Evolutionary conservation across 139 green algal species (phyloP), one percentile per base, ranked within the genome.

Genomic region (Marvania coccoides): DNA sequence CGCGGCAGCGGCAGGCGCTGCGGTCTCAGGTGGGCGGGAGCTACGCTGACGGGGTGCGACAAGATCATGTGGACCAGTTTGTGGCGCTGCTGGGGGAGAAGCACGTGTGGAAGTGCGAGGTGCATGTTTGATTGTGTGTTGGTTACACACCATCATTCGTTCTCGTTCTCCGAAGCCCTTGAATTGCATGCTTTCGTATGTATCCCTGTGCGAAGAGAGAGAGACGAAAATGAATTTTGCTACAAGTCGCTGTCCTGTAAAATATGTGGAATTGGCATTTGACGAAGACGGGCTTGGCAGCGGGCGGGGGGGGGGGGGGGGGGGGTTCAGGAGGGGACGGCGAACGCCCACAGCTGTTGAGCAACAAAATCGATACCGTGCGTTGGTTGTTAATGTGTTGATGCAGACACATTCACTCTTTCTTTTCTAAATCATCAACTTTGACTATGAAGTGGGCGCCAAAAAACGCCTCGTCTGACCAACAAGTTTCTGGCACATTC

Each of bases 101-200:
- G 29, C 47, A 71, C 36, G 28, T 75, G 13, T 71, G 51, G 23
- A 58, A 29, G 28, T 71, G 47, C 60, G 9, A 26, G 29, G 57
- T 26, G 12, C 14, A 56, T 55, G 33, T 23, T 55, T 56, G 19
- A 51, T 28, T 28, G 42, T 51, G 19, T 19, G 19, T 51, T 51
- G 19, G 42, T 19, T 51, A 19, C 42, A 19, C 19, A n/a, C n/a
- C 42, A 28, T 19, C 19, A 19, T 51, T 51, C 19, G 19, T 51
- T 19, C 42, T 28, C 19, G 42, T 51, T 51, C 42, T 19, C 42
- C 42, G 42, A 51, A 59, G 12, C 51, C 19, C 9, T 59, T 12
- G 9, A 26, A 26, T 59, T 59, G 9, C 34, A 12, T 40, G 12
- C 51, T 9, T 59, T 9, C 12, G 9, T 9, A 40, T 59, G 51